Percentiles rank a stretch among this genome's conserved stretches.
Conservation (phyloP, 306 rosid genomes). For the Vigna nakashimae region DNA sequence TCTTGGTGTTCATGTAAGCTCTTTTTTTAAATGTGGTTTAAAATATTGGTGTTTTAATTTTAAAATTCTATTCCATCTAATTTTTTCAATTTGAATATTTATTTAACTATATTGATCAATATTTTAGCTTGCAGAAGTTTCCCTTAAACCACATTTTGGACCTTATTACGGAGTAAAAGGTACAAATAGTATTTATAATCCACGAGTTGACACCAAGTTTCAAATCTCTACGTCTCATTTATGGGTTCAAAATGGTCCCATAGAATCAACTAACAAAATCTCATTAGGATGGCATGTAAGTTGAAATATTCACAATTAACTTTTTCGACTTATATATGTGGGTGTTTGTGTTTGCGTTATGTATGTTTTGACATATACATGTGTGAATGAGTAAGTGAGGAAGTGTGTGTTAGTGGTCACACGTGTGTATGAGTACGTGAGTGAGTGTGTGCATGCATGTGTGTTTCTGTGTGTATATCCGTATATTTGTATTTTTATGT, state of each 20-base stretch:
- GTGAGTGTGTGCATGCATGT: too few relatives aligned
- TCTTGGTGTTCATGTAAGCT: conserved; percentile 1
- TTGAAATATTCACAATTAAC: too few relatives aligned
- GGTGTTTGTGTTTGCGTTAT: too few relatives aligned
- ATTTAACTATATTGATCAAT: not conserved
- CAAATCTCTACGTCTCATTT: not conserved
- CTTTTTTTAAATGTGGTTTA: not conserved
- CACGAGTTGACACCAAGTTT: not conserved
- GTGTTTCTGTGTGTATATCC: too few relatives aligned
- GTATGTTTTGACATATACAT: too few relatives aligned
- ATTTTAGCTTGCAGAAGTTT: not conserved
- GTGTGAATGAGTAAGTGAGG: too few relatives aligned
- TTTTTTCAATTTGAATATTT: not conserved
- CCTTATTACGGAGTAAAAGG: conserved; percentile 17
- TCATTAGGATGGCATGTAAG: conserved; percentile 23
- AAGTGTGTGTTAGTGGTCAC: too few relatives aligned
- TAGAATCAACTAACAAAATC: not conserved
- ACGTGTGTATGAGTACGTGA: too few relatives aligned
- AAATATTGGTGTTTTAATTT: not conserved
- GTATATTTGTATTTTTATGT: too few relatives aligned
- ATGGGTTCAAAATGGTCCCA: conserved; percentile 4
- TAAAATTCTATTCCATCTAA: too few relatives aligned
- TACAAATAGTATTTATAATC: not conserved
- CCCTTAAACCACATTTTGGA: rapidly evolving
- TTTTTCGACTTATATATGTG: too few relatives aligned